Percentiles rank a stretch among this genome's conserved stretches.
phyloP scores from a whole-genome alignment of 108 stramenopile genomes.

The Cyclotella cryptica region DNA sequence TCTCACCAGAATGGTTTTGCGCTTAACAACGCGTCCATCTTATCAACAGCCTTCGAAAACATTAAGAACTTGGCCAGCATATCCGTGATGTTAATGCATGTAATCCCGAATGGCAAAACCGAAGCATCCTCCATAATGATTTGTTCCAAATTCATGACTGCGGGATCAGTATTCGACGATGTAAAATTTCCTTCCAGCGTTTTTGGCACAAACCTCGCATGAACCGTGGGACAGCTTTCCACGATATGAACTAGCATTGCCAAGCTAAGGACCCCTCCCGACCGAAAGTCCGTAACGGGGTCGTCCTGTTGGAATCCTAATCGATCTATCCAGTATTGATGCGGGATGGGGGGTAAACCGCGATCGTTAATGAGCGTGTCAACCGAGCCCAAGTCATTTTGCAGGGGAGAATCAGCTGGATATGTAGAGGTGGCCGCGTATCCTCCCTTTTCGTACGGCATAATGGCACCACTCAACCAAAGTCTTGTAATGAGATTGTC shows the following conservation, averaged over 20 bases:
- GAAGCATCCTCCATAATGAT: slow-evolving; percentile 64
- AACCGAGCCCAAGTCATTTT: slow-evolving; percentile 8
- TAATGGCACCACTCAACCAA: slow-evolving; percentile 84
- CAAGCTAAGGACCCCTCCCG: slow-evolving; percentile 82
- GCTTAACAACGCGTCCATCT: slow-evolving; percentile 85
- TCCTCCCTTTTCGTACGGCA: slow-evolving; percentile 56
- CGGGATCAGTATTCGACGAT: not conserved
- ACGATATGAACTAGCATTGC: slow-evolving; percentile 87
- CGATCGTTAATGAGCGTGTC: slow-evolving; percentile 70
- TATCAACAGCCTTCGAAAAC: slow-evolving; percentile 79
- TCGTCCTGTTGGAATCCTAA: slow-evolving; percentile 89
- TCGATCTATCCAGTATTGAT: slow-evolving; percentile 78
- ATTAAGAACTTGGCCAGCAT: slow-evolving; percentile 90
- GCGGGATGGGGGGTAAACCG: slow-evolving; percentile 83
- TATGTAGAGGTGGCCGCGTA: slow-evolving; percentile 20
- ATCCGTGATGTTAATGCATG: slow-evolving; percentile 88
- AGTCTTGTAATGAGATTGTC: slow-evolving; percentile 81
- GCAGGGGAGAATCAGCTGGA: not conserved
- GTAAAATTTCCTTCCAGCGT: not conserved
- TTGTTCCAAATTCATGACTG: slow-evolving; percentile 31
- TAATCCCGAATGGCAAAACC: slow-evolving; percentile 88
- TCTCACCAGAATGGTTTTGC: slow-evolving; percentile 84
- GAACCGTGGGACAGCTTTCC: slow-evolving; percentile 57
- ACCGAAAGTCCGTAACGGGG: slow-evolving; percentile 91
- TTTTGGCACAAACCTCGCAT: slow-evolving; percentile 53